Conservation (phyloP, 805 yeast species). For the Jamesozyma piceae region DNA sequence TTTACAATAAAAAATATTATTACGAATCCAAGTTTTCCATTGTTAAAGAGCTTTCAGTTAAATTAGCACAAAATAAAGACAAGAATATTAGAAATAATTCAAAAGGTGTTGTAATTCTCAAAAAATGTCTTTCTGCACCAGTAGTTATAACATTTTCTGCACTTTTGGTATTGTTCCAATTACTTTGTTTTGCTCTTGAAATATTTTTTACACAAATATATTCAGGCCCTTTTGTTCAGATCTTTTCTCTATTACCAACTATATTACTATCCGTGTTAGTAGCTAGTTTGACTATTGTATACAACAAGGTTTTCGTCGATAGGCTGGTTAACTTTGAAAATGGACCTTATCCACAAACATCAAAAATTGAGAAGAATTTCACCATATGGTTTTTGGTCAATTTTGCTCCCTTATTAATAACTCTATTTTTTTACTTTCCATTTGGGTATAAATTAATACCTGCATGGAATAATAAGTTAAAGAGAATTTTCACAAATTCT, state of each 20-base stretch:
- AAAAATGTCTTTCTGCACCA: conserved; percentile 62
- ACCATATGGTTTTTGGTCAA: conserved; percentile 68
- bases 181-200: conserved; percentile 65
- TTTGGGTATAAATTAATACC: conserved; percentile 64
- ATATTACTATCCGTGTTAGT: conserved; percentile 55
- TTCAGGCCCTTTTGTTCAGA: conserved; percentile 61
- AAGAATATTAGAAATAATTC: not conserved
- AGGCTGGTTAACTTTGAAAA: conserved; percentile 60
- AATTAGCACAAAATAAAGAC: not conserved
- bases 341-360: conserved; percentile 31
- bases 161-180: conserved; percentile 51
- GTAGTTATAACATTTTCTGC: conserved; percentile 48
- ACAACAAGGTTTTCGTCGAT: conserved; percentile 41
- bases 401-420: conserved; percentile 73
- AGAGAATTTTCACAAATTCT: not conserved
- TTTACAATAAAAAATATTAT: conserved; percentile 27
- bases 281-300: conserved; percentile 57
- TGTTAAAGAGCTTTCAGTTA: conserved; percentile 21
- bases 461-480: not conserved
- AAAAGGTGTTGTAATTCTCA: conserved; percentile 30
- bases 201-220: conserved; percentile 80
- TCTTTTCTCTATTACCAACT: conserved; percentile 67
- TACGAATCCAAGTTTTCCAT: conserved; percentile 25
- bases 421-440: conserved; percentile 81
- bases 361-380: conserved; percentile 61